A percentile compares a stretch with the other conserved stretches of the same genome.
Conservation (phyloP, 2,329 filamentous ascomycete genomes). For the Aspergillus vadensis region DNA sequence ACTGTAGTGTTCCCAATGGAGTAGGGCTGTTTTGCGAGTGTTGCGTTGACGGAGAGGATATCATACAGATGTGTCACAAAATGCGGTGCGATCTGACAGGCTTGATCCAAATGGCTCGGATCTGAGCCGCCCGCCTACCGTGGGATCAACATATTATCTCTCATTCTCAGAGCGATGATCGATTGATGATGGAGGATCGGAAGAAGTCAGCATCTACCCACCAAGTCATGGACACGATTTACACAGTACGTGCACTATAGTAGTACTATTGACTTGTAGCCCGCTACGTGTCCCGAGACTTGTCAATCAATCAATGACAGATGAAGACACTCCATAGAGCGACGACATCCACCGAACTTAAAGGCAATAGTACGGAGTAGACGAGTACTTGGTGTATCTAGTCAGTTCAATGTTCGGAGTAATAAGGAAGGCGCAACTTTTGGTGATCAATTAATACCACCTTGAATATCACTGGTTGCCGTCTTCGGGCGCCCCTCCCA, state of each 20-base stretch:
- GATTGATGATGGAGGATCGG: neutral
- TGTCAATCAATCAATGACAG: no score
- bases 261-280: no score
- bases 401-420: neutral
- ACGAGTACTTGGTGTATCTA: no score
- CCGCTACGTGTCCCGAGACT: no score
- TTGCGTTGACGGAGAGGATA: neutral
- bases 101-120: neutral
- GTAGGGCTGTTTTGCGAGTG: neutral
- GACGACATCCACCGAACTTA: no score
- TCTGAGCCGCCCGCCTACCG: neutral
- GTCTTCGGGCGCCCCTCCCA: neutral
- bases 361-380: no score
- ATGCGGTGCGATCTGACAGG: neutral
- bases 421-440: neutral
- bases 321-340: no score
- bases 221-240: no score
- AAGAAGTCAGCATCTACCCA: neutral
- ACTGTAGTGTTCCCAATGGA: neutral
- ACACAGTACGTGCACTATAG: no score
- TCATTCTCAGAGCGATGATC: neutral
- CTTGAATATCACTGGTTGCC: neutral
- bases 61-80: neutral
- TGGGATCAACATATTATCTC: no score
- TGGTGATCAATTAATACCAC: neutral